Evolutionary conservation across 148 eudicot genomes (phyloP).

Genomic region (Mesembryanthemum crystallinum): DNA sequence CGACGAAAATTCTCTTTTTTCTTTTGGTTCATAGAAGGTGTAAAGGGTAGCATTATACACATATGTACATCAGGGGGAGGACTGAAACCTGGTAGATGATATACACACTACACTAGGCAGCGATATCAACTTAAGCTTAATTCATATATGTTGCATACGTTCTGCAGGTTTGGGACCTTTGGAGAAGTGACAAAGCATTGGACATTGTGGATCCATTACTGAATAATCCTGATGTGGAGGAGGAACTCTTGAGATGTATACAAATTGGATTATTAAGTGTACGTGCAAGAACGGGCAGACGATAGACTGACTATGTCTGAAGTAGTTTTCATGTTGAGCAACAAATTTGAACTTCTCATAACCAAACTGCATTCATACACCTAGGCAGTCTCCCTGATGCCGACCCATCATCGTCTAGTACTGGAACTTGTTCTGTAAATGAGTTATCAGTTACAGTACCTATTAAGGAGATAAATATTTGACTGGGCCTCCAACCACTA

Average conservation of each 20-base stretch:
- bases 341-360: conserved; percentile 35
- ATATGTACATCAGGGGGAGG: too few species aligned
- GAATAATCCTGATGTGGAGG: conserved; percentile 11
- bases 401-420: too few species aligned
- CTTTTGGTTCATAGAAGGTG: too few species aligned
- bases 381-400: too few species aligned
- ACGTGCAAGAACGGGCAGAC: conserved; percentile 41
- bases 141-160: not conserved
- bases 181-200: conserved; percentile 35
- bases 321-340: conserved; percentile 48
- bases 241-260: conserved; percentile 36
- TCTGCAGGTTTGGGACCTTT: conserved; percentile 49
- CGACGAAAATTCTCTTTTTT: too few species aligned
- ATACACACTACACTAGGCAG: too few species aligned
- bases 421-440: too few species aligned
- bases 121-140: not conserved
- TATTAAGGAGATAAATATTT: too few species aligned
- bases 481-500: too few species aligned
- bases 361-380: conserved; percentile 53
- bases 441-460: too few species aligned
- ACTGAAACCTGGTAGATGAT: too few species aligned
- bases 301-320: conserved; percentile 54
- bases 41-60: not conserved
- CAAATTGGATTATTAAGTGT: conserved; percentile 53
- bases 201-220: conserved; percentile 32